Evolutionary conservation across 805 yeast genomes (phyloP), one percentile per base, ranked within the genome.

Genomic region (Candida hungchunana): DNA sequence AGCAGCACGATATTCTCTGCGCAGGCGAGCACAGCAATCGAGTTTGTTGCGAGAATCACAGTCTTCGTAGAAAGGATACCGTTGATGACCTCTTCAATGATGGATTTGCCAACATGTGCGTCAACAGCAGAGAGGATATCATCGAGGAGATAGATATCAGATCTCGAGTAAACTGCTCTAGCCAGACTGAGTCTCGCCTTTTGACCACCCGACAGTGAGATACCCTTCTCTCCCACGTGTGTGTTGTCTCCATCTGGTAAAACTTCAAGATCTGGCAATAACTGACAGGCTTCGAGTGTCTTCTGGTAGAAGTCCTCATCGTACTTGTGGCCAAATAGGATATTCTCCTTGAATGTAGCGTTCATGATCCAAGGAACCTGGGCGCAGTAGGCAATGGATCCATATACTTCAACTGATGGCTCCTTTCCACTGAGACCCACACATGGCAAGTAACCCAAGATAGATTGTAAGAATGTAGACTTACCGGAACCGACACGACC

Each of bases 281-380:
- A 71, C 12, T 95, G 96, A 67, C 98, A 93, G 0, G 96, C 96
- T 29, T 77, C 75, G 15, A 93, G 61, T 0, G 96, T 90, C 47
- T 71, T 71, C 26, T 80, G 74, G 62, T 93, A 93, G 52, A 88
- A 89, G 3, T 71, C 82, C 12, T 82, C 73, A 51, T 93, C 97
- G 56, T 65, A 85, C 47, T 71, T 79, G 55, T 81, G 86, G 15
- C 98, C 97, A 63, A 93, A 93, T 33, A 88, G 60, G 53, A 93
- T 84, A 55, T 93, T 93, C 22, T 90, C 96, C 51, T 76, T 81
- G 6, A 93, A 88, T 3, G 94, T 71, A 19, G 95, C 97, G 56
- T 93, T 93, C 82, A 87, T 82, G 44, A 93, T 88, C 97, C 98
- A 93, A 1, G 98, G 93, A 22, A 82, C 79, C 62, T 89, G 97